Base-by-base conservation (phyloP, 768 basidiomycete species). In the Lactarius quietus region DNA sequence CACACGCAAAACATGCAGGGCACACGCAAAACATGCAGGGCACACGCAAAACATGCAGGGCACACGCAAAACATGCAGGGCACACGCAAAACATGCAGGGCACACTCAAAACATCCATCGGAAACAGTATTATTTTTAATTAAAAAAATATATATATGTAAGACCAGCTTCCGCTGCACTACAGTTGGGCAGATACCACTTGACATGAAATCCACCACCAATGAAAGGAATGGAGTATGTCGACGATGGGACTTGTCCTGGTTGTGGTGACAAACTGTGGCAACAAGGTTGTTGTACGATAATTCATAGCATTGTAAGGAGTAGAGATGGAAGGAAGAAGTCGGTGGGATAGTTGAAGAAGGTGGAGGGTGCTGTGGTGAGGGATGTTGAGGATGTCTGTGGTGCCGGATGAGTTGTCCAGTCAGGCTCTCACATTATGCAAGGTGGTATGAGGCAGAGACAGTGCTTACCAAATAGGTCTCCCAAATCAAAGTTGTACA, bases 181-280 rank as follows among this genome's bases (percentile, higher is more conserved):
- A n/a, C n/a, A n/a, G n/a, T n/a, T n/a, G n/a, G n/a, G n/a, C n/a
- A n/a, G n/a, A n/a, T n/a, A n/a, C n/a, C n/a, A n/a, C n/a, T n/a
- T n/a, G n/a, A n/a, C n/a, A n/a, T n/a, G n/a, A n/a, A n/a, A n/a
- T n/a, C n/a, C n/a, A n/a, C n/a, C n/a, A n/a, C n/a, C n/a, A n/a
- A n/a, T n/a, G n/a, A n/a, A n/a, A n/a, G n/a, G 76, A 54, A 85
- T 84, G 23, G 90, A 92, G 66, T 90, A 92, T 65, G 77, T 85
- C 17, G 90, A 90, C 33, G 91, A 73, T 0, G 90, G 90, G 1
- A 90, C 76, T 51, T 71, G 59, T 10, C 74, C 71, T 2, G 77
- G 73, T 8, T 78, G 71, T 23, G 74, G 70, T 1, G 80, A n/a
- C n/a, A n/a, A n/a, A n/a, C n/a, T n/a, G n/a, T n/a, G n/a, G n/a